Evolutionary conservation across 495 filamentous ascomycete species (phyloP).

Genomic region (Aspergillus diversus): DNA sequence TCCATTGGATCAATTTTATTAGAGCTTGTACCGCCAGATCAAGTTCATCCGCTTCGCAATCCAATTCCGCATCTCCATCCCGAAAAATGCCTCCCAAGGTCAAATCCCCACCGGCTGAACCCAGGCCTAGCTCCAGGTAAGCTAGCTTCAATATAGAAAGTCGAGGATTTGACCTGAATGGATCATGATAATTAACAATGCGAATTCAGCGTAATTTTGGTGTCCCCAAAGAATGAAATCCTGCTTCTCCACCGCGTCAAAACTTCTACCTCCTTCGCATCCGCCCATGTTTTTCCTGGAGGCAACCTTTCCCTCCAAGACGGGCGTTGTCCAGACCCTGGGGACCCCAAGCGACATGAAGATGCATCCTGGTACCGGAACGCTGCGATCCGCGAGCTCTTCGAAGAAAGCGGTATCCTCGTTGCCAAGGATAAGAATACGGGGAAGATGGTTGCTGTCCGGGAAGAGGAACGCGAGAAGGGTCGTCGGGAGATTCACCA

Average conservation of each 20-base stretch:
- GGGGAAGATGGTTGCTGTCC: conserved; percentile 57
- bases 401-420: conserved; percentile 92
- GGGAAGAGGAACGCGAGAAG: conserved; percentile 60
- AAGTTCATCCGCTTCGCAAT: conserved; percentile 16
- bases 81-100: conserved; percentile 28
- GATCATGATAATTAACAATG: background rate
- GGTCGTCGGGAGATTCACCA: conserved; percentile 71
- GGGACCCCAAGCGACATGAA: conserved; percentile 56
- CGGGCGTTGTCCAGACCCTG: conserved; percentile 55
- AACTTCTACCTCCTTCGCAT: conserved; percentile 81
- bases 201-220: conserved; percentile 70
- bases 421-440: conserved; percentile 61
- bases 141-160: background rate
- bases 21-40: conserved; percentile 2
- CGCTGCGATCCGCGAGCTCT: conserved; percentile 86
- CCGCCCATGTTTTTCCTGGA: conserved; percentile 96
- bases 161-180: background rate
- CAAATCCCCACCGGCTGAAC: conserved; percentile 32
- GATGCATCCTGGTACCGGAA: conserved; percentile 72
- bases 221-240: conserved; percentile 85
- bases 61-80: conserved; percentile 9
- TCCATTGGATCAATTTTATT: background rate
- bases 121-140: conserved; percentile 45
- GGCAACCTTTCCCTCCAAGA: conserved; percentile 78
- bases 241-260: conserved; percentile 85